A percentile compares a stretch with the other conserved stretches of the same genome.
Evolutionary conservation across 73 alveolate genomes (phyloP).

Genomic region (Paramecium caudatum): DNA sequence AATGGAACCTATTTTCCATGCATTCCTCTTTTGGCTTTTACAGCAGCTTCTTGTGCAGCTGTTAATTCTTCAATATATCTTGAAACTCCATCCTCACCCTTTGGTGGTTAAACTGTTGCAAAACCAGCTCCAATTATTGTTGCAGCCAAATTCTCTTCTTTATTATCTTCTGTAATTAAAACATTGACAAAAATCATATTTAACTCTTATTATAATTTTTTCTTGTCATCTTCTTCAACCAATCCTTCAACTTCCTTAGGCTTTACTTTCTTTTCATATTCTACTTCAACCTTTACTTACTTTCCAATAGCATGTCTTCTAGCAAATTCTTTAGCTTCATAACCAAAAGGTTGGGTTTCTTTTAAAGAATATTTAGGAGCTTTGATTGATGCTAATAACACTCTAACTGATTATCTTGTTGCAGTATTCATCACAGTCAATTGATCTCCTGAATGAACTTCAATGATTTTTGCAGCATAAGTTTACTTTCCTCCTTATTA

Average conservation of each 20-base stretch:
- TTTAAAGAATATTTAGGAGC: conserved; percentile 90
- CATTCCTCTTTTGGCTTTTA: conserved; percentile 80
- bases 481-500: conserved; percentile 76
- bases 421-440: conserved; percentile 79
- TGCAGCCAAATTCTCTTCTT: conserved; percentile 77
- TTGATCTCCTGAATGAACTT: conserved; percentile 96
- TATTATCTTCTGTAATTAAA: conserved; percentile 55
- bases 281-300: conserved; percentile 83
- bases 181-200: conserved; percentile 31
- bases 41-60: conserved; percentile 82
- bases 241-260: conserved; percentile 59
- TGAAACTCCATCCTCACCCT: conserved; percentile 83
- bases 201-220: conserved; percentile 50
- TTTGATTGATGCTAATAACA: conserved; percentile 87
- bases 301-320: conserved; percentile 90
- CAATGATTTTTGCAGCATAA: conserved; percentile 82
- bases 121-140: conserved; percentile 80
- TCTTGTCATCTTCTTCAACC: conserved; percentile 20
- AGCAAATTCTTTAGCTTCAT: conserved; percentile 92
- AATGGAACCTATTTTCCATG: conserved; percentile 58
- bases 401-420: conserved; percentile 56
- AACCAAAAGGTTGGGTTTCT: conserved; percentile 94
- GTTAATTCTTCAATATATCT: conserved; percentile 83
- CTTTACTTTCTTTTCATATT: conserved; percentile 79
- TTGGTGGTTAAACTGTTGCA: conserved; percentile 79